These are phyloP conservation scores for Trichosanthes cucumerina DNA, from an alignment of 306 rosid genomes.

Conservation along the genomic window DNA sequence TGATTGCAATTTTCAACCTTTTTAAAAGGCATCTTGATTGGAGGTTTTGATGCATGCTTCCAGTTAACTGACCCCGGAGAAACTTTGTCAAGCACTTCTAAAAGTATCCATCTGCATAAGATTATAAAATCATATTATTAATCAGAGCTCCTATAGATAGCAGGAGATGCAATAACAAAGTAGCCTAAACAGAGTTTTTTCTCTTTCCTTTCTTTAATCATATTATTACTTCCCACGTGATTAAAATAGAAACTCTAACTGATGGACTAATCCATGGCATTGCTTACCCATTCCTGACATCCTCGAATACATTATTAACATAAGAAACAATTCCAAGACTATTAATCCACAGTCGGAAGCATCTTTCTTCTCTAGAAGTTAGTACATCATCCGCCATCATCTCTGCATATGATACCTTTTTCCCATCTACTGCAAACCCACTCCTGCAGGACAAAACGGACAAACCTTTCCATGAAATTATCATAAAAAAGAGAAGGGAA, in stretches of 20 bases:
- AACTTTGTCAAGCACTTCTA: constrained; percentile 86
- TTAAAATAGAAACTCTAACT: background rate
- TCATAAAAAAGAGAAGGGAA: background rate
- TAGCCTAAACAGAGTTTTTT: background rate
- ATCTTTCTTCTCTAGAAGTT: constrained; percentile 93
- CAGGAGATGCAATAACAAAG: background rate
- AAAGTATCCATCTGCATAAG: constrained; percentile 61
- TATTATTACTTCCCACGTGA: background rate
- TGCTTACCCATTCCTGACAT: constrained; percentile 82
- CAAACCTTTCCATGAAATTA: background rate
- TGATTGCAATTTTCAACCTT: constrained; percentile 97
- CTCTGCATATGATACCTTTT: constrained; percentile 74
- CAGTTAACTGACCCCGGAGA: constrained; percentile 78
- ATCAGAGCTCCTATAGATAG: constrained; percentile 14
- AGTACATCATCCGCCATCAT: constrained; percentile 89
- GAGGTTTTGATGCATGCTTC: constrained; percentile 94
- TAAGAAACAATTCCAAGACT: constrained; percentile 71
- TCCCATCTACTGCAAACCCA: constrained; percentile 78
- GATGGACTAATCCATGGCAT: constrained; percentile 7
- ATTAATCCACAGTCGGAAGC: constrained; percentile 90
- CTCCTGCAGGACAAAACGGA: constrained; percentile 38
- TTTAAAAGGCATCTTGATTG: constrained; percentile 93
- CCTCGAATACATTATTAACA: constrained; percentile 80
- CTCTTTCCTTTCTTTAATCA: background rate
- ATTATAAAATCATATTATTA: constrained; percentile 4